Evolutionary conservation across 192 early-diverging fungal species (phyloP).

Genomic region (Lobulomyces angularis): DNA sequence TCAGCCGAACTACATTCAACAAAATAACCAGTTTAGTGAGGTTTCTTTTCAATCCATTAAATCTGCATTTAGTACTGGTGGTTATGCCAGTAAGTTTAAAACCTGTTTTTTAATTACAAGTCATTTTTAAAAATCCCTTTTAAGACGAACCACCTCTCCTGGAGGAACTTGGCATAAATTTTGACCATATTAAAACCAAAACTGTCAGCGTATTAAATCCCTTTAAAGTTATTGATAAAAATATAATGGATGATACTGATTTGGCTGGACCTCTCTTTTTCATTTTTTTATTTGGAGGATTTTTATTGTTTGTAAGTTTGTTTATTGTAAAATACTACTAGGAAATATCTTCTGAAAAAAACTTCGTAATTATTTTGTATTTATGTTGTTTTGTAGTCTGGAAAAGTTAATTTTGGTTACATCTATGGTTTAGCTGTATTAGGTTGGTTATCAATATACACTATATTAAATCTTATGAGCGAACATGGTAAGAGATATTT

Average conservation of each 20-base stretch:
- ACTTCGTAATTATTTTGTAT: neutral
- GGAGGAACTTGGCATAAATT: conserved; percentile 84
- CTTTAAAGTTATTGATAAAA: conserved; percentile 24
- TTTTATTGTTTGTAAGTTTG: conserved; percentile 62
- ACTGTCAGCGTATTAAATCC: conserved; percentile 79
- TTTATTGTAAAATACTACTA: conserved; percentile 5
- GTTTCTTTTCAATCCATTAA: too few relatives aligned
- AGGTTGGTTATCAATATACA: conserved; percentile 72
- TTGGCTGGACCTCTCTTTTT: conserved; percentile 90
- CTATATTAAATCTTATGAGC: conserved; percentile 90
- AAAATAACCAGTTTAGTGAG: too few relatives aligned
- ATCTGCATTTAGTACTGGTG: conserved; percentile 85
- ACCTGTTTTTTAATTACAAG: neutral
- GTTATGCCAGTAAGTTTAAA: conserved; percentile 65
- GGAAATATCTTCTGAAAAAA: neutral
- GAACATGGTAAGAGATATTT: too few relatives aligned
- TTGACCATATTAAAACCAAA: conserved; percentile 80
- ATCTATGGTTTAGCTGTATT: conserved; percentile 89
- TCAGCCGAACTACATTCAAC: too few relatives aligned
- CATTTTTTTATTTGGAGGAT: conserved; percentile 78
- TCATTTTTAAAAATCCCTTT: neutral
- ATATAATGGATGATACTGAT: conserved; percentile 92
- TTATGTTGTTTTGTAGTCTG: conserved; percentile 41
- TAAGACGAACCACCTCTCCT: conserved; percentile 2
- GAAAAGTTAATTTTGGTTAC: conserved; percentile 93